These are phyloP conservation scores for Spergularia bocconei DNA, from an alignment of 148 eudicot species.

Conservation along the genomic window DNA sequence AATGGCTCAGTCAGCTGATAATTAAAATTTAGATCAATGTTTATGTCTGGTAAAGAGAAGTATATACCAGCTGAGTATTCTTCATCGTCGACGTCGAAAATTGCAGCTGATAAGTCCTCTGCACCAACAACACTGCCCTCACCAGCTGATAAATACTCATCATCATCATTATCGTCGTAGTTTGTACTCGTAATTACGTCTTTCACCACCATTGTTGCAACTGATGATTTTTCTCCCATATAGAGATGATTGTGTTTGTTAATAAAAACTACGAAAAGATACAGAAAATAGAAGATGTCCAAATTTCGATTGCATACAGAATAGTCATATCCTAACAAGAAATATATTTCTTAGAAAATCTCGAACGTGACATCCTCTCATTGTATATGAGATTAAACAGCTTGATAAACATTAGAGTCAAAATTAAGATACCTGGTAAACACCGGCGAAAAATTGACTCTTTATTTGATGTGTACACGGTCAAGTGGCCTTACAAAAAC, in stretches of 20 bases:
- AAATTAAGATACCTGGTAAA: background rate
- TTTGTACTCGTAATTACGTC: background rate
- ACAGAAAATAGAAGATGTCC: background rate
- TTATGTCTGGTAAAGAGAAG: conserved; percentile 24
- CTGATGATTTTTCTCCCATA: background rate
- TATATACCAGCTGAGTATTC: conserved; percentile 17
- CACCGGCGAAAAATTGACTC: too few relatives aligned
- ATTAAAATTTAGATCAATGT: conserved; percentile 20
- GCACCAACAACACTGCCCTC: conserved; percentile 5
- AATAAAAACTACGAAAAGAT: background rate
- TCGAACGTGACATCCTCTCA: conserved; percentile 12
- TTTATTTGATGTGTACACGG: too few relatives aligned
- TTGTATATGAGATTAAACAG: background rate
- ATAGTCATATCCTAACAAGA: background rate
- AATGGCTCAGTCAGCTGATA: conserved; percentile 24
- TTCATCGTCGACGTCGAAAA: conserved; percentile 9
- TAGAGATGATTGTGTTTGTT: background rate
- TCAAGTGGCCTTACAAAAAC: too few relatives aligned
- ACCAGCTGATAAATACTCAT: conserved; percentile 22
- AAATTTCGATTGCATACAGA: background rate
- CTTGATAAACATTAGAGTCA: conserved; percentile 17
- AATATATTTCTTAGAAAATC: background rate
- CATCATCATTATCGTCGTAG: background rate
- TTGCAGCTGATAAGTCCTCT: conserved; percentile 7
- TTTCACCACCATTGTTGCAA: conserved; percentile 6